Evolutionary conservation across 2,329 filamentous ascomycete genomes (phyloP).

Genomic region (Penicillium psychrosexuale): DNA sequence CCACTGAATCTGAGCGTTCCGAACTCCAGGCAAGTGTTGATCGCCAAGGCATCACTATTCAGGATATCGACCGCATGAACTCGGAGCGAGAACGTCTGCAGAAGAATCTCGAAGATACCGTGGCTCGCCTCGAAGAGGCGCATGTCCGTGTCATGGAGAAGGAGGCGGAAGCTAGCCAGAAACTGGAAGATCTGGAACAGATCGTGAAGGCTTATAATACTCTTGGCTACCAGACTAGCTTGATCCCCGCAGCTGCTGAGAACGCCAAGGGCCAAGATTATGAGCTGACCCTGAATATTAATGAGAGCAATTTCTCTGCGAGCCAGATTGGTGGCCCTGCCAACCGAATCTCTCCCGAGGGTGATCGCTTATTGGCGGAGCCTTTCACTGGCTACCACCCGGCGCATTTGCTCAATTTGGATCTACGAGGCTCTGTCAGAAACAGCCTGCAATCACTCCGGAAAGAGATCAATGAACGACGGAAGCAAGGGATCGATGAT

Average conservation of each 20-base stretch:
- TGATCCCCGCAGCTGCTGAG: constrained; percentile 78
- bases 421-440: constrained; percentile 79
- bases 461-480: constrained; percentile 88
- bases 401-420: constrained; percentile 80
- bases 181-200: constrained; percentile 88
- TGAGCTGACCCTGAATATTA: constrained; percentile 80
- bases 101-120: constrained; percentile 75
- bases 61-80: constrained; percentile 99
- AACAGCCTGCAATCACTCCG: constrained; percentile 72
- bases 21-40: constrained; percentile 83
- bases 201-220: constrained; percentile 91
- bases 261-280: constrained; percentile 84
- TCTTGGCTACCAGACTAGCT: constrained; percentile 84
- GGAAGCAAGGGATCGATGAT: constrained; percentile 75
- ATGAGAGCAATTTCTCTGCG: constrained; percentile 73
- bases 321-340: constrained; percentile 55
- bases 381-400: constrained; percentile 83
- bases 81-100: constrained; percentile 91
- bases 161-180: constrained; percentile 79
- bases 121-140: constrained; percentile 74
- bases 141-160: constrained; percentile 81
- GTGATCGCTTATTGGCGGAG: constrained; percentile 78
- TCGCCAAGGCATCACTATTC: constrained; percentile 89
- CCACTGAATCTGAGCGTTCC: constrained; percentile 77
- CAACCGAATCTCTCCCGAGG: constrained; percentile 49